A percentile compares a stretch with the other conserved stretches of the same genome.
Conservation (phyloP, 176 grass and related monocot species). For the Cymbopogon citratus region DNA sequence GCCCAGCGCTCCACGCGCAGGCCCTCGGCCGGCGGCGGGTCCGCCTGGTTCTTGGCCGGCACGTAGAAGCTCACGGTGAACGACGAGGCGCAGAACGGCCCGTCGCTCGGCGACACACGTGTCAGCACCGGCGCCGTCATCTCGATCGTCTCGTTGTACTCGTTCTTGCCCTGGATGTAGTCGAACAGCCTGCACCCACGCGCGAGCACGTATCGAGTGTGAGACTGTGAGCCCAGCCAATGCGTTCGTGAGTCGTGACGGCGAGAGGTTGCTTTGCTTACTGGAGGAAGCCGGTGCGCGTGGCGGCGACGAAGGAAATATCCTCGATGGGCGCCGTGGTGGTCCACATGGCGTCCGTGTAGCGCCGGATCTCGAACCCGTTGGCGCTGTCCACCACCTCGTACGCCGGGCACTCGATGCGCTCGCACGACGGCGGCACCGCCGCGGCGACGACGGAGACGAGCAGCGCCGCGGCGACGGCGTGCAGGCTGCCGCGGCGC, state of each 20-base stretch:
- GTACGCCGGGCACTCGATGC: conserved; percentile 94
- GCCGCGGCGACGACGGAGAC: neutral
- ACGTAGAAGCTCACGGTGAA: conserved; percentile 90
- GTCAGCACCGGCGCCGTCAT: conserved; percentile 91
- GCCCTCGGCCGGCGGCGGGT: conserved; percentile 66
- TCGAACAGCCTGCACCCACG: conserved; percentile 43
- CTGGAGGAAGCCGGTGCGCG: conserved; percentile 72
- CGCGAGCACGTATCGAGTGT: too few relatives aligned
- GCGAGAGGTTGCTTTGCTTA: conserved; percentile 3
- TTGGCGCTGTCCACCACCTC: conserved; percentile 79
- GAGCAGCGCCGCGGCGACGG: neutral
- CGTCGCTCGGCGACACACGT: conserved; percentile 65
- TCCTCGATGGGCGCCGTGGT: conserved; percentile 78
- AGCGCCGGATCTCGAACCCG: conserved; percentile 88
- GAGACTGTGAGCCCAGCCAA: too few relatives aligned
- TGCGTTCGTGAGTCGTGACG: too few relatives aligned
- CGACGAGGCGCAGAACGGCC: conserved; percentile 75
- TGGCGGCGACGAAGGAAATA: conserved; percentile 87
- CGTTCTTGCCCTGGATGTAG: conserved; percentile 93
- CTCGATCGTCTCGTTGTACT: conserved; percentile 59
- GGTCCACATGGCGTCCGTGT: conserved; percentile 63
- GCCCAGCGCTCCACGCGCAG: conserved; percentile 60
- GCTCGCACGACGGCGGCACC: conserved; percentile 72
- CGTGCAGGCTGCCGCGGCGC: neutral
- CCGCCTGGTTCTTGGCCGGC: conserved; percentile 57